phyloP scores from a whole-genome alignment of 768 basidiomycete species.

The Lactarius tabidus region DNA sequence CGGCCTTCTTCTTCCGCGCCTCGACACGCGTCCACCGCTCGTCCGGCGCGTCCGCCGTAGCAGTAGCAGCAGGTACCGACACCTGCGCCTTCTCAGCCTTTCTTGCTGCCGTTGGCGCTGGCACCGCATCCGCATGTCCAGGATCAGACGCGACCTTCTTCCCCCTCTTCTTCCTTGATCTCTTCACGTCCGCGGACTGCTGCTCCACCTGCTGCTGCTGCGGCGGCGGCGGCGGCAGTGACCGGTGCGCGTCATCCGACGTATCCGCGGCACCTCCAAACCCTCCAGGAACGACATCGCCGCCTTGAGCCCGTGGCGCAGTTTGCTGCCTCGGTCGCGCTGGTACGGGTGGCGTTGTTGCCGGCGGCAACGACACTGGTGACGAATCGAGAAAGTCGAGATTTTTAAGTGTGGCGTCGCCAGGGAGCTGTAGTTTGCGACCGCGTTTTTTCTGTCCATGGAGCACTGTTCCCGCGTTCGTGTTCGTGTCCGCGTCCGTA shows the following conservation, averaged over 20 bases:
- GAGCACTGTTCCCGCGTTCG: background rate
- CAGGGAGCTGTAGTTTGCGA: slow-evolving; percentile 25
- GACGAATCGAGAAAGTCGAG: slow-evolving; percentile 9
- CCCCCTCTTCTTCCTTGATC: slow-evolving; percentile 44
- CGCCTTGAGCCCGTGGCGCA: slow-evolving; percentile 31
- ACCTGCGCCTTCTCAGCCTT: slow-evolving; percentile 34
- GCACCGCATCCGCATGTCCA: background rate
- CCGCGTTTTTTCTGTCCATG: slow-evolving; percentile 34
- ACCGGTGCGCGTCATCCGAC: slow-evolving; percentile 15
- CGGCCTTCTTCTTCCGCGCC: slow-evolving; percentile 36
- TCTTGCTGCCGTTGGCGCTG: slow-evolving; percentile 14
- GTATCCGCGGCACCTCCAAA: slow-evolving; percentile 34
- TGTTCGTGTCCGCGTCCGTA: background rate
- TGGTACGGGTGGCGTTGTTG: slow-evolving; percentile 28
- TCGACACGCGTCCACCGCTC: slow-evolving; percentile 73
- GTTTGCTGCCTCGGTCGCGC: slow-evolving; percentile 25
- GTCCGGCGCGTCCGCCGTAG: slow-evolving; percentile 44
- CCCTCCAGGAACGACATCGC: slow-evolving; percentile 42
- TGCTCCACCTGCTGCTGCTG: slow-evolving; percentile 3
- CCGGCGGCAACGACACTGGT: slow-evolving; percentile 17
- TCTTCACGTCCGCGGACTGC: slow-evolving; percentile 33
- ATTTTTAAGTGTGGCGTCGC: slow-evolving; percentile 21
- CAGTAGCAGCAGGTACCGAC: slow-evolving; percentile 24
- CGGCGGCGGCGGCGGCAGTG: background rate
- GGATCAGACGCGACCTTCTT: slow-evolving; percentile 32